Evolutionary conservation across 768 basidiomycete genomes (phyloP).

Genomic region (Kwoniella bestiolae): DNA sequence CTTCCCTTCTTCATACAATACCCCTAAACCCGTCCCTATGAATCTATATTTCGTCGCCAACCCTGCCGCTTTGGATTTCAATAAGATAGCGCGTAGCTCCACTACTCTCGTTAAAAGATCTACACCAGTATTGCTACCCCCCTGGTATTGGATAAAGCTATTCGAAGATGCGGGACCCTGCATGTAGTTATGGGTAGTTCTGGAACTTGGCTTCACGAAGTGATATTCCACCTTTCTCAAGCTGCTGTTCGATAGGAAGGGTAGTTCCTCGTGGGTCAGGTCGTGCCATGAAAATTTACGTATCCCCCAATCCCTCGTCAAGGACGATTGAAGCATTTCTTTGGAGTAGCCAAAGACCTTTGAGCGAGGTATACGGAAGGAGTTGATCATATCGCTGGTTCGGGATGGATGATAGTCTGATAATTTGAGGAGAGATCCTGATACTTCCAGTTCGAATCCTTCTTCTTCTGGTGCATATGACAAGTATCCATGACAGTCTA

Average conservation of each 20-base stretch:
- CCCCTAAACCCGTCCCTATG: background rate
- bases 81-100: background rate
- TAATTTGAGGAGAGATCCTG: background rate
- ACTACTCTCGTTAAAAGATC: background rate
- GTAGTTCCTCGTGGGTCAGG: background rate
- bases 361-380: background rate
- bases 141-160: no score
- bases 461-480: background rate
- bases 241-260: background rate
- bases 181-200: background rate
- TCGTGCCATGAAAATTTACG: conserved; percentile 2
- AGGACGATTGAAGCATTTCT: background rate
- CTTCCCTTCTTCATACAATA: background rate
- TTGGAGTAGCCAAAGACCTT: background rate
- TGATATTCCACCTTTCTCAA: background rate
- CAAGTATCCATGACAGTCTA: background rate
- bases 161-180: no score
- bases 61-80: background rate
- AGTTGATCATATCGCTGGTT: background rate
- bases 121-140: background rate
- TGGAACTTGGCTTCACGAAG: background rate
- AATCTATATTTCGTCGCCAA: conserved; percentile 1
- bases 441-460: background rate
- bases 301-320: background rate
- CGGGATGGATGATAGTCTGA: background rate